Conservation (phyloP, 495 filamentous ascomycete species). For the Neurospora sublineolata region DNA sequence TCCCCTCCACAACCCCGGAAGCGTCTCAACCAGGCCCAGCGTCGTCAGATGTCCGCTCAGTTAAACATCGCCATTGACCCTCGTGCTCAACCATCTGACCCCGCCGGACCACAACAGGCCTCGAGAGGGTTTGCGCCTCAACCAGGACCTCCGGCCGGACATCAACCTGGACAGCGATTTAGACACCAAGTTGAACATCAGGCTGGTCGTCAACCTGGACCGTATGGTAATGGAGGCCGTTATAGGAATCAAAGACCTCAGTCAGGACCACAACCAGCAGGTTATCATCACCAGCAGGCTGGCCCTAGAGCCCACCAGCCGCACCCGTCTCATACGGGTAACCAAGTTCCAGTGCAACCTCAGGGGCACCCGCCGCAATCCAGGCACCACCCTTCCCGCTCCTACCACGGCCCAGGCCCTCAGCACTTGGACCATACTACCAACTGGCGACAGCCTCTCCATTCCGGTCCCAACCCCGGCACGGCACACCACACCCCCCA, state of each 20-base stretch:
- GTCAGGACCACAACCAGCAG: constrained; percentile 2
- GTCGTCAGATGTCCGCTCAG: constrained; percentile 42
- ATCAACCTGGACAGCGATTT: neutral
- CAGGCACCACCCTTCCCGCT: constrained; percentile 21
- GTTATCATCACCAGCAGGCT: neutral
- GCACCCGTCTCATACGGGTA: neutral
- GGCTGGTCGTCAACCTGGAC: neutral
- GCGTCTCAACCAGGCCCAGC: constrained; percentile 44
- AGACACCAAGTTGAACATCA: neutral
- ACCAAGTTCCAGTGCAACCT: neutral
- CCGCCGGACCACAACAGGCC: neutral
- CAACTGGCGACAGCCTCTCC: constrained; percentile 12
- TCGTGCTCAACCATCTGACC: constrained; percentile 17
- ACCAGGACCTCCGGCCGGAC: neutral
- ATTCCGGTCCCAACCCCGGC: constrained; percentile 4
- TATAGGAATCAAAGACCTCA: constrained; percentile 11
- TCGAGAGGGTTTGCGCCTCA: neutral
- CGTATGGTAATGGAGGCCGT: constrained; percentile 7
- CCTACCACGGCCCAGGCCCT: constrained; percentile 15
- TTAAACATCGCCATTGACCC: constrained; percentile 39
- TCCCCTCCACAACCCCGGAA: constrained; percentile 18
- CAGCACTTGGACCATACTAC: constrained; percentile 3
- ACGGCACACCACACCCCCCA: neutral
- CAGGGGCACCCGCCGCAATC: neutral
- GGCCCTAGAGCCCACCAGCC: neutral